Evolutionary conservation across 345 rosid species (phyloP), one percentile per base, ranked within the genome.

Genomic region (Aquilaria malaccensis): DNA sequence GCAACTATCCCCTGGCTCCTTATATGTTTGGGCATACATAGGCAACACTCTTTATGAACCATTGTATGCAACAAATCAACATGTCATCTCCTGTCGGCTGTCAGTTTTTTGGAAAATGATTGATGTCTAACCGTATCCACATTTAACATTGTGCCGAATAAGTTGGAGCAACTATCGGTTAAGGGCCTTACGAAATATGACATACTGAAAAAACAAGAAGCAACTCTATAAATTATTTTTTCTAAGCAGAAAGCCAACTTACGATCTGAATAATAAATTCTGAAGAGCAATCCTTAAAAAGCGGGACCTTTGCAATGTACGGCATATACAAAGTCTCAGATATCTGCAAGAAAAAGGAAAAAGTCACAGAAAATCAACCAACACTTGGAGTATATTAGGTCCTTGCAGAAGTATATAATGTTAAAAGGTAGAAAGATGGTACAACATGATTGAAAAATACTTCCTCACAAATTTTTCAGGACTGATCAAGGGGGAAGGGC

Each of bases 241-340:
- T 43, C 4, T 10, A 48, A 53, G 30, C 2, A 50, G 33, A 68
- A 48, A 58, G 56, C 33, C 62, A 55, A 76, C 95, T 80, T 74
- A 87, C 97, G 51, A 94, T 85, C 74, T 94, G 99, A 66, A 81
- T 86, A 22, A 94, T 81, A 56, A 94, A 86, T 75, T 91, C 97
- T 0, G 80, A 56, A 11, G 99, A 91, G 68, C 99, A 94, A 59
- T 75, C 96, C 64, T 71, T 75, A 56, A 94, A 83, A 48, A 94
- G 85, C 43, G 81, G 51, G 56, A 86, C 73, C 52, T 80, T 75
- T 72, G 85, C 72, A 49, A 91, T 74, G 63, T 62, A 86, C 31
- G 85, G 82, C 79, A 79, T 30, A 65, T 85, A 94, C 56, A 94
- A 76, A 9, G 65, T 61, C 60, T 88, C 86, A 0, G 93, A 84